Base-by-base conservation (phyloP, 208 protist species). In the Trypanosoma cruzi region DNA sequence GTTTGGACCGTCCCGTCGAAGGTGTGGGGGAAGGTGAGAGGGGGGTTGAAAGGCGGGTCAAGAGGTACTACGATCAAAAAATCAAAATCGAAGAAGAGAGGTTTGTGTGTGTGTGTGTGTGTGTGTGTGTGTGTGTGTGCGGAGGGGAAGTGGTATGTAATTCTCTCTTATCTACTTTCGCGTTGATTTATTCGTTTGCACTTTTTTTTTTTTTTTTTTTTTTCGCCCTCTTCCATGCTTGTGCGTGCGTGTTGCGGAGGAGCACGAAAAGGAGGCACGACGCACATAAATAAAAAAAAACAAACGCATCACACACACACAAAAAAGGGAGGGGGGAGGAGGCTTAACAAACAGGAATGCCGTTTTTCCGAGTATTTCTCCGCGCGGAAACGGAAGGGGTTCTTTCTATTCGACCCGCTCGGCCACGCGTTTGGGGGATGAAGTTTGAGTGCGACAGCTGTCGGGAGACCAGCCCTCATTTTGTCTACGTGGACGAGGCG, bases 351-450 rank as follows among this genome's bases (percentile, higher is more conserved):
- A 42, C 13, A 5, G 57, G 22, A 11, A 94, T 94, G 89, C 89
- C 89, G 22, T 32, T 82, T 26, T 95, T 84, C 62, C 42, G 74
- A 37, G 26, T 85, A 34, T 69, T 81, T 18, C 73, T 92, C 54
- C 24, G 56, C 18, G 82, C 85, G 20, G 84, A 89, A 73, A 79
- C 63, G n/a, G 82, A 89, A 34, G 69, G 78, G 48, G 78, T 95
- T 32, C 62, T 56, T 11, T 22, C 48, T 2, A 87, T 95, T 55
- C 29, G 16, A 7, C 79, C 86, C 0, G 37, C 49, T 13, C 54
- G 64, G 24, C 75, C 58, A 26, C 84, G 84, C 48, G 53, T 26
- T 28, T 90, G 84, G 82, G 81, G 72, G 40, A n/a, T 95, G 42
- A 80, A 85, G 57, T 64, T 90, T 49, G 53, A 46, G 2, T 95